Base-by-base conservation (phyloP, 2,329 filamentous ascomycete genomes). In the Penicillium paneum region DNA sequence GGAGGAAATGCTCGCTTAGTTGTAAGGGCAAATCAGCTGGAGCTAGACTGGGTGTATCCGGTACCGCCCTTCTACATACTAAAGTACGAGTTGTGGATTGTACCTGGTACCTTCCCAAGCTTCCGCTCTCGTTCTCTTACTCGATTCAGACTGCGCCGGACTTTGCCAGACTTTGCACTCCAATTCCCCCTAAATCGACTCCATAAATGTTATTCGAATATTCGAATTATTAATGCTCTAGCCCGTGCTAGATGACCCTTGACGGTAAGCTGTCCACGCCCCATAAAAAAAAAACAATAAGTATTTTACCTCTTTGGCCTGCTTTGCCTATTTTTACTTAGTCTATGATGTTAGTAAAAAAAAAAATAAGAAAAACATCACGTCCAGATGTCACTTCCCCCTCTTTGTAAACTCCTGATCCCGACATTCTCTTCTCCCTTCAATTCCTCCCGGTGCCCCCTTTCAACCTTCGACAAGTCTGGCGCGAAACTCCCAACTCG, bases 281-380 rank as follows among this genome's bases (percentile, higher is more conserved):
- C 54, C 54, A 52, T 54, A 36, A 55, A 35, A 56, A 56, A 53
- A 35, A 39, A 28, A 39, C 32, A 54, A 49, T 15, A 21, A 35
- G 43, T 34, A 28, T 35, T 49, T 17, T 49, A 24, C 21, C 21
- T 24, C 21, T 24, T 24, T 24, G 21, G 21, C 21, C 21, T 24
- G 21, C 21, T 21, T 29, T 47, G 19, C 32, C 32, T 42, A 34
- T 26, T 49, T 40, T 43, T 42, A 43, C 39, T 35, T 50, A n/a
- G 17, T 41, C 41, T 49, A 50, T n/a, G n/a, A 47, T 28, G 24
- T 26, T 24, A 19, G 34, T 38, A 38, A 40, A 24, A 29, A 13
- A 26, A 41, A 12, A 15, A 10, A 17, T 28, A 43, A 19, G 10
- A 46, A 41, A 41, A 49, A 49, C 19, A 42, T 31, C 51, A 43